phyloP scores from a whole-genome alignment of 2,329 filamentous ascomycete genomes.

The Ceratocystis smalleyi region DNA sequence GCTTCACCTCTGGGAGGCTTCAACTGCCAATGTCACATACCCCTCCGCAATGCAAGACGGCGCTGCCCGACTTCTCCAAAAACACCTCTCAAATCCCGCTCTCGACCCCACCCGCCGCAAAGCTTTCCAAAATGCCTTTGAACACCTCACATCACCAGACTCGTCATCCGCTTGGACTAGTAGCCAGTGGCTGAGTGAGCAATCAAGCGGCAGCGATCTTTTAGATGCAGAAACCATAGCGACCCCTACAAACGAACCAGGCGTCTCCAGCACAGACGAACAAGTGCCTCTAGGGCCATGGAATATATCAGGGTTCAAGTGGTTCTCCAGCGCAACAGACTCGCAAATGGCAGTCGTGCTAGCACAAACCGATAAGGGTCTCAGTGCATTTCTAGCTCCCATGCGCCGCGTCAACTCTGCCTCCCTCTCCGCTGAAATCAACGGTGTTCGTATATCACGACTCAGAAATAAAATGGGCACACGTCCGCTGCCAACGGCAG shows the following conservation, averaged over 20 bases:
- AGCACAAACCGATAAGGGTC: constrained; percentile 38
- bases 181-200: constrained; percentile 66
- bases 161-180: constrained; percentile 45
- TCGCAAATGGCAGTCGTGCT: constrained; percentile 43
- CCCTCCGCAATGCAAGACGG: constrained; percentile 54
- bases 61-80: constrained; percentile 36
- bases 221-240: constrained; percentile 51
- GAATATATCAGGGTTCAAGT: constrained; percentile 53
- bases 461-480: constrained; percentile 62
- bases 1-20: constrained; percentile 43
- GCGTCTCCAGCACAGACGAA: not conserved
- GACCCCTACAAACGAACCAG: constrained; percentile 8
- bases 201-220: constrained; percentile 53
- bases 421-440: constrained; percentile 34
- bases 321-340: constrained; percentile 54
- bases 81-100: constrained; percentile 26
- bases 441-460: constrained; percentile 52
- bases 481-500: constrained; percentile 52
- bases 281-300: constrained; percentile 37
- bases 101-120: constrained; percentile 23
- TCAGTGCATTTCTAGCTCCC: constrained; percentile 51
- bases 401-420: constrained; percentile 32
- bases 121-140: constrained; percentile 38
- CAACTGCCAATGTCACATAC: constrained; percentile 46
- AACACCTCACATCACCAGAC: constrained; percentile 38